phyloP scores from a whole-genome alignment of 2,329 filamentous ascomycete genomes.

The Didymella pinodella region DNA sequence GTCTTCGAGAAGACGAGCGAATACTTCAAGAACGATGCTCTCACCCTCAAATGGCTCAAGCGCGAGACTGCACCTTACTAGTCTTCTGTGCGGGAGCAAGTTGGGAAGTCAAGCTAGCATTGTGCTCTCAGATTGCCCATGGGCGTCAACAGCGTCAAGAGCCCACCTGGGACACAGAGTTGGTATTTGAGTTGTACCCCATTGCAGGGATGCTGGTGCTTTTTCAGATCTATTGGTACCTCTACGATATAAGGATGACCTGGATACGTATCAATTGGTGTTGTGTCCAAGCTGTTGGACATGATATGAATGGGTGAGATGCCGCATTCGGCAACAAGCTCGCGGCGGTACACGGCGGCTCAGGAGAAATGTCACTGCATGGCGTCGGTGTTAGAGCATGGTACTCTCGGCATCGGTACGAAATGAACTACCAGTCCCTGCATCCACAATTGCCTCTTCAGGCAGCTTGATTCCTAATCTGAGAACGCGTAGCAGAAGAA shows the following conservation, averaged over 20 bases:
- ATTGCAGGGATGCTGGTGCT: background rate
- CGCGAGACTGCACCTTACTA: conserved; percentile 75
- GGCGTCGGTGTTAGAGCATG: conserved; percentile 24
- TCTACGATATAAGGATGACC: background rate
- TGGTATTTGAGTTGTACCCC: background rate
- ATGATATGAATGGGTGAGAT: background rate
- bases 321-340: conserved; percentile 1
- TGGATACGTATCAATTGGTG: background rate
- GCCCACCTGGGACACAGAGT: background rate
- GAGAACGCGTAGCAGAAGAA: background rate
- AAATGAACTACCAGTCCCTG: conserved; percentile 23
- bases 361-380: conserved; percentile 16
- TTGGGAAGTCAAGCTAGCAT: background rate
- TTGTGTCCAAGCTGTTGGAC: background rate
- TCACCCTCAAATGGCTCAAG: conserved; percentile 81
- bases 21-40: conserved; percentile 75
- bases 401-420: conserved; percentile 12
- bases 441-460: conserved; percentile 17
- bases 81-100: background rate
- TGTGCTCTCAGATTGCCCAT: too few relatives aligned
- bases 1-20: conserved; percentile 81
- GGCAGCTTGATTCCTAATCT: conserved; percentile 17
- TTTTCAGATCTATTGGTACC: background rate
- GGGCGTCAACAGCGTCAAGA: background rate
- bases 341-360: conserved; percentile 22